Percentiles rank a stretch among this genome's conserved stretches.
phyloP scores from a whole-genome alignment of 2,329 filamentous ascomycete species.

The Fusarium circinatum region DNA sequence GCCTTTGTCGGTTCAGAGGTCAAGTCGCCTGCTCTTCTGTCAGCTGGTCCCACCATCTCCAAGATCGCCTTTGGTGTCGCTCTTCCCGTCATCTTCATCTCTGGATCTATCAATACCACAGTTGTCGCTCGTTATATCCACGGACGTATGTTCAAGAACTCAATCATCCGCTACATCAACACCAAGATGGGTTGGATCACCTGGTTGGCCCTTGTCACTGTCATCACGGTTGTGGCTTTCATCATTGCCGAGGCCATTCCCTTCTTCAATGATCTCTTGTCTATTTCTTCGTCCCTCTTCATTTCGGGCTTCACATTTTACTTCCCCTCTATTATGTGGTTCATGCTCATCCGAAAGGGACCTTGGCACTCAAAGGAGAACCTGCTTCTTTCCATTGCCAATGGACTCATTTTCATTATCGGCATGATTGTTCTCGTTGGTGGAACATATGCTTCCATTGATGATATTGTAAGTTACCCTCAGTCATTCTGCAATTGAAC shows the following conservation, averaged over 20 bases:
- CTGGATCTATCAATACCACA: conserved; percentile 74
- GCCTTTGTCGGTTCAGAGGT: conserved; percentile 73
- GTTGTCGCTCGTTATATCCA: conserved; percentile 59
- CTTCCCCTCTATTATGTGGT: conserved; percentile 56
- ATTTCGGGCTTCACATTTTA: conserved; percentile 58
- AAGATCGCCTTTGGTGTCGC: conserved; percentile 78
- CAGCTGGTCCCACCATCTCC: conserved; percentile 66
- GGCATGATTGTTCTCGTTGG: conserved; percentile 48
- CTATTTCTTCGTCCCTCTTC: conserved; percentile 61
- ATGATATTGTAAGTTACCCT: conserved; percentile 45
- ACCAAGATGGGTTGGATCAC: conserved; percentile 58
- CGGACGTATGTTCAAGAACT: conserved; percentile 56
- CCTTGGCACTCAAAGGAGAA: conserved; percentile 46
- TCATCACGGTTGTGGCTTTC: conserved; percentile 72
- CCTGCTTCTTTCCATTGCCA: conserved; percentile 40
- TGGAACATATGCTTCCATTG: conserved; percentile 48
- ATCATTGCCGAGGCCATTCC: conserved; percentile 79
- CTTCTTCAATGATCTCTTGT: conserved; percentile 75
- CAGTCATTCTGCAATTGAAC: neutral
- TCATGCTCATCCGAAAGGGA: conserved; percentile 52
- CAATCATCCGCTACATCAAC: conserved; percentile 58
- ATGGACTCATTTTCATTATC: conserved; percentile 45
- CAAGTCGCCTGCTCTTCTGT: conserved; percentile 73
- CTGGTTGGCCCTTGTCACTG: conserved; percentile 69
- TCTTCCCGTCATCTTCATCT: conserved; percentile 78